Evolutionary conservation across 2,329 filamentous ascomycete genomes (phyloP).

Genomic region (Talaromyces pinophilus): DNA sequence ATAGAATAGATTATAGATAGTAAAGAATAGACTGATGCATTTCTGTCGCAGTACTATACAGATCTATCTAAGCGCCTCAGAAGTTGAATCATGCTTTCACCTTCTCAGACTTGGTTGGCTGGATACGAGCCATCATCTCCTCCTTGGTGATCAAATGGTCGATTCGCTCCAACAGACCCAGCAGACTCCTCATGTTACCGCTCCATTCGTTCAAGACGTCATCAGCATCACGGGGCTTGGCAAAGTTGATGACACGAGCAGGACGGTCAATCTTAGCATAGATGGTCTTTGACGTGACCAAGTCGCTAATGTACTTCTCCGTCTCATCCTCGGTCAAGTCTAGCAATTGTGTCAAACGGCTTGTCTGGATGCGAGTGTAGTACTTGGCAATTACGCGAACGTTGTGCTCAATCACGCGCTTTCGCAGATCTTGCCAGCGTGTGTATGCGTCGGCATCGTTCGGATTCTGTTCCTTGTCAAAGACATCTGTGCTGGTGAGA

Average conservation of each 20-base stretch:
- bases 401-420: conserved; percentile 99
- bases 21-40: conserved; percentile 16
- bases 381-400: conserved; percentile 97
- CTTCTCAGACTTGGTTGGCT: conserved; percentile 57
- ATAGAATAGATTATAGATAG: neutral
- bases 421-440: conserved; percentile 91
- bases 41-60: conserved; percentile 22
- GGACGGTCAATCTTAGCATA: conserved; percentile 97
- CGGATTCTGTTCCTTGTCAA: conserved; percentile 66
- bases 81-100: conserved; percentile 34
- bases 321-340: conserved; percentile 94
- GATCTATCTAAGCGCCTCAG: conserved; percentile 2
- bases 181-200: conserved; percentile 91
- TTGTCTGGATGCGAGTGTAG: conserved; percentile 95
- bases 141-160: conserved; percentile 99
- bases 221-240: conserved; percentile 90
- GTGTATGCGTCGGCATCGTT: conserved; percentile 77
- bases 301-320: conserved; percentile 96
- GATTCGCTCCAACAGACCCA: conserved; percentile 83
- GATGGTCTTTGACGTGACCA: conserved; percentile 96
- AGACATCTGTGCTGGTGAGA: conserved; percentile 85
- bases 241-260: conserved; percentile 87
- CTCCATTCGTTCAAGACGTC: conserved; percentile 99
- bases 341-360: conserved; percentile 82
- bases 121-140: conserved; percentile 99